These are phyloP conservation scores for Echria macrotheca DNA, from an alignment of 495 filamentous ascomycete species.

Conservation along the genomic window DNA sequence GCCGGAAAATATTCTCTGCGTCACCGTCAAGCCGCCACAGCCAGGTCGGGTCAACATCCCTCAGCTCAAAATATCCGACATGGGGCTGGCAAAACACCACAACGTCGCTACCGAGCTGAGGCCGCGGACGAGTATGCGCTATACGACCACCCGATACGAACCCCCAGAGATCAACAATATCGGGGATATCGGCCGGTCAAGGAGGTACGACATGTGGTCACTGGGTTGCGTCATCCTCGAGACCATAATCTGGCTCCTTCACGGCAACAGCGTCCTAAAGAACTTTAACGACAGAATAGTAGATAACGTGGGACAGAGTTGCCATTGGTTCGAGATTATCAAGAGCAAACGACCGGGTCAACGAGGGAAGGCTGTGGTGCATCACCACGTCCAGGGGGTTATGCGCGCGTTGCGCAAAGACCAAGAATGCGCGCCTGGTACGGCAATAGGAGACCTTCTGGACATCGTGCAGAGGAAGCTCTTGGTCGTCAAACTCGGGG, in stretches of 20 bases:
- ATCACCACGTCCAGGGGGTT: slow-evolving; percentile 1
- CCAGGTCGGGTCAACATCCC: not conserved
- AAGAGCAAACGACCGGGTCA: not conserved
- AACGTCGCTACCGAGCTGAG: slow-evolving; percentile 8
- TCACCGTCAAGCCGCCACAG: not conserved
- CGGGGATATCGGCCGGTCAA: slow-evolving; percentile 6
- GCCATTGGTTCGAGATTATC: slow-evolving; percentile 2
- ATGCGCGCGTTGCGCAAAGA: not conserved
- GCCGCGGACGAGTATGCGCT: slow-evolving; percentile 5
- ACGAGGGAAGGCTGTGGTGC: slow-evolving; percentile 7
- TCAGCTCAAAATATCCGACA: slow-evolving; percentile 23
- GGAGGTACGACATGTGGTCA: slow-evolving; percentile 33
- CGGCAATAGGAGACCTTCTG: slow-evolving; percentile 21
- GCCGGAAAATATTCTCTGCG: slow-evolving; percentile 26
- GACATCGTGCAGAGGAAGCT: slow-evolving; percentile 18
- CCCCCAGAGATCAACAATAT: slow-evolving; percentile 18
- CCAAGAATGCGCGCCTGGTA: slow-evolving; percentile 10
- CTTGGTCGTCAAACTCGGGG: slow-evolving; percentile 20
- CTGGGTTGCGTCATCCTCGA: slow-evolving; percentile 36
- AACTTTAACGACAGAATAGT: slow-evolving; percentile 17
- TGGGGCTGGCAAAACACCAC: slow-evolving; percentile 25
- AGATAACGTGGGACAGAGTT: not conserved
- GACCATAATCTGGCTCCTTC: slow-evolving; percentile 32
- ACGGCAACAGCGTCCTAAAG: slow-evolving; percentile 18
- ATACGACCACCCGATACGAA: slow-evolving; percentile 20